Evolutionary conservation across 768 basidiomycete species (phyloP).

Genomic region (Lactifluus volemus): DNA sequence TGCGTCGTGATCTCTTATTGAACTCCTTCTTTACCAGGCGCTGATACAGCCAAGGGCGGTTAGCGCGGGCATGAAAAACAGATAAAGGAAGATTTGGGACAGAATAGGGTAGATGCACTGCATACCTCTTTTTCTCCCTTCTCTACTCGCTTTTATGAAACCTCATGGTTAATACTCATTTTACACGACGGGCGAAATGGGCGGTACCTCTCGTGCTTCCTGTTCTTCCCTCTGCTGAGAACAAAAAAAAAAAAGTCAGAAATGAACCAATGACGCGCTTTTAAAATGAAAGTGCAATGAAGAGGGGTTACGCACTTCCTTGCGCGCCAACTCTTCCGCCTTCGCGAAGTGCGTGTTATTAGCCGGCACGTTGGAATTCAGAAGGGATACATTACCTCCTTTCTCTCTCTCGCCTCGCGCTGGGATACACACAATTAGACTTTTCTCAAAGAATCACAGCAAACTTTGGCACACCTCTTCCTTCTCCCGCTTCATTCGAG

Average conservation of each 20-base stretch:
- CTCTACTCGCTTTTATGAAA: constrained; percentile 15
- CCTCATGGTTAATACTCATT: constrained; percentile 4
- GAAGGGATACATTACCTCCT: constrained; percentile 37
- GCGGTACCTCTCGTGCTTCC: constrained; percentile 17
- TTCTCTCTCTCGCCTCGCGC: constrained; percentile 77
- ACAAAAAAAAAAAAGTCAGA: background rate
- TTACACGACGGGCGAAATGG: background rate
- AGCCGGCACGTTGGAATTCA: background rate
- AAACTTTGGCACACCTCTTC: constrained; percentile 35
- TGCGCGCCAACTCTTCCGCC: constrained; percentile 55
- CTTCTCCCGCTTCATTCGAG: constrained; percentile 77
- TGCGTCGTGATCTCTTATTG: constrained; percentile 11
- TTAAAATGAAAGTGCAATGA: background rate
- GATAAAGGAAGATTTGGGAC: background rate
- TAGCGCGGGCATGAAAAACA: constrained; percentile 5
- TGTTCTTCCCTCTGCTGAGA: constrained; percentile 16
- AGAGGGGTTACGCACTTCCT: constrained; percentile 38
- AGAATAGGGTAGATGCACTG: constrained; percentile 1
- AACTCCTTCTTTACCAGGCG: constrained; percentile 22
- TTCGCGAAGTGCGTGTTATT: constrained; percentile 16
- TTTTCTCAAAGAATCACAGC: background rate
- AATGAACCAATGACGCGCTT: constrained; percentile 14
- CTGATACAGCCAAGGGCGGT: constrained; percentile 9
- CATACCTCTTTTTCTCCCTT: constrained; percentile 16
- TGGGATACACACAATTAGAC: constrained; percentile 25